phyloP scores from a whole-genome alignment of 2,329 filamentous ascomycete genomes.

The Cyclaneusma minus region DNA sequence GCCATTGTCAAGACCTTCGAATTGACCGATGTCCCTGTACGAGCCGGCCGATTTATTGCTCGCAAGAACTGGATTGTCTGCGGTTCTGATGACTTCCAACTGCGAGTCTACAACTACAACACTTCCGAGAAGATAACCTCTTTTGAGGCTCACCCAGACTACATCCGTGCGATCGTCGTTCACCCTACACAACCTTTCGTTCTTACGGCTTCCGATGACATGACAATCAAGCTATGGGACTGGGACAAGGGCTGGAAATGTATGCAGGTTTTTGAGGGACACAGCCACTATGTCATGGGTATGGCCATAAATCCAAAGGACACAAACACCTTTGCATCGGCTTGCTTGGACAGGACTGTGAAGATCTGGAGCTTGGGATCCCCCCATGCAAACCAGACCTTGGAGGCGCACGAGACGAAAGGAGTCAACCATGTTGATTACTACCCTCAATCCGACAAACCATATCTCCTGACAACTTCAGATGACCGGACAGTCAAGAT shows the following conservation, averaged over 20 bases:
- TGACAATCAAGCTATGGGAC: slow-evolving; percentile 98
- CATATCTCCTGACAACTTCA: slow-evolving; percentile 88
- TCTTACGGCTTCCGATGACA: slow-evolving; percentile 90
- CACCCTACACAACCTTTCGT: slow-evolving; percentile 94
- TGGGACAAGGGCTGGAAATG: slow-evolving; percentile 99
- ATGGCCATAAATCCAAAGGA: slow-evolving; percentile 96
- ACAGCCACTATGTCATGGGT: slow-evolving; percentile 94
- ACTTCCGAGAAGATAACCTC: slow-evolving; percentile 96
- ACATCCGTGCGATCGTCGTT: slow-evolving; percentile 91
- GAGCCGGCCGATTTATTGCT: slow-evolving; percentile 89
- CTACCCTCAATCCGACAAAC: slow-evolving; percentile 58
- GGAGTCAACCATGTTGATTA: slow-evolving; percentile 97
- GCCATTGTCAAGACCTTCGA: slow-evolving; percentile 98
- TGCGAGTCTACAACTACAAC: slow-evolving; percentile 96
- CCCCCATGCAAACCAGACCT: slow-evolving; percentile 85
- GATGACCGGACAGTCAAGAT: slow-evolving; percentile 96
- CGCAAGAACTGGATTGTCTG: slow-evolving; percentile 99
- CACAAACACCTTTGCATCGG: slow-evolving; percentile 82
- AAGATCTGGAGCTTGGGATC: slow-evolving; percentile 97
- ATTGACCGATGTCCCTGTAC: slow-evolving; percentile 92
- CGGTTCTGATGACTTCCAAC: slow-evolving; percentile 80
- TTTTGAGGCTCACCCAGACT: slow-evolving; percentile 95
- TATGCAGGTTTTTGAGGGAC: slow-evolving; percentile 90
- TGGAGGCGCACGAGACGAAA: slow-evolving; percentile 94
- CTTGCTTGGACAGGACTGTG: slow-evolving; percentile 89